Percentiles rank a stretch among this genome's conserved stretches.
Evolutionary conservation across 2,329 filamentous ascomycete genomes (phyloP).

Genomic region (Sphaceloma murrayae): DNA sequence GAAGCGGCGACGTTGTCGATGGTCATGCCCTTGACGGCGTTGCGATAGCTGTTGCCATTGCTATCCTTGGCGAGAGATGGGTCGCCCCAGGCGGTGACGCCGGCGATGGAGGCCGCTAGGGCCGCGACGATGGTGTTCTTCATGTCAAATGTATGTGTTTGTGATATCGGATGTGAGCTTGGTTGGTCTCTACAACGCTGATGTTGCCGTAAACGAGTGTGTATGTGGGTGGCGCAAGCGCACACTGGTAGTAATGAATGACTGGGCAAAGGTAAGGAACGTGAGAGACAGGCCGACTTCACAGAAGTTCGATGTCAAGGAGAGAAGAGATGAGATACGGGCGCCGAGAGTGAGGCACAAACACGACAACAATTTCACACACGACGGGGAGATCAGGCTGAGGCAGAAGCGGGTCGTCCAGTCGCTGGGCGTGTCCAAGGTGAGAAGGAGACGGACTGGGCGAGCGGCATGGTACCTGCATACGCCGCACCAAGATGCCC

Average conservation of each 20-base stretch:
- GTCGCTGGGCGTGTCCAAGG: conserved; percentile 3
- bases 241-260: conserved; percentile 18
- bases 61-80: conserved; percentile 25
- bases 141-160: conserved; percentile 12
- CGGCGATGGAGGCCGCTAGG: conserved; percentile 19
- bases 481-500: background rate
- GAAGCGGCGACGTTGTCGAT: conserved; percentile 45
- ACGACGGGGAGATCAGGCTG: conserved; percentile 2
- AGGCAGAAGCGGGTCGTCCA: background rate
- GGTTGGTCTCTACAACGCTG: background rate
- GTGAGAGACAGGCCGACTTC: conserved; percentile 16
- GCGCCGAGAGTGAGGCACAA: conserved; percentile 4
- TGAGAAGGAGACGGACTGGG: no score
- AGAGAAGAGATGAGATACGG: background rate
- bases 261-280: conserved; percentile 18
- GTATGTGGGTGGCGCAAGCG: conserved; percentile 15
- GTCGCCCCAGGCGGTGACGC: conserved; percentile 23
- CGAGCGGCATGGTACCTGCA: conserved; percentile 10
- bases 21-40: conserved; percentile 55
- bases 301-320: conserved; percentile 11
- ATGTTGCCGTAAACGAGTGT: conserved; percentile 15
- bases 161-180: conserved; percentile 5
- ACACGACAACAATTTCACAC: conserved; percentile 4
- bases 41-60: conserved; percentile 56
- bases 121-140: conserved; percentile 18